Conservation (phyloP, 2,329 filamentous ascomycete species). For the Xylariaceae sp. region DNA sequence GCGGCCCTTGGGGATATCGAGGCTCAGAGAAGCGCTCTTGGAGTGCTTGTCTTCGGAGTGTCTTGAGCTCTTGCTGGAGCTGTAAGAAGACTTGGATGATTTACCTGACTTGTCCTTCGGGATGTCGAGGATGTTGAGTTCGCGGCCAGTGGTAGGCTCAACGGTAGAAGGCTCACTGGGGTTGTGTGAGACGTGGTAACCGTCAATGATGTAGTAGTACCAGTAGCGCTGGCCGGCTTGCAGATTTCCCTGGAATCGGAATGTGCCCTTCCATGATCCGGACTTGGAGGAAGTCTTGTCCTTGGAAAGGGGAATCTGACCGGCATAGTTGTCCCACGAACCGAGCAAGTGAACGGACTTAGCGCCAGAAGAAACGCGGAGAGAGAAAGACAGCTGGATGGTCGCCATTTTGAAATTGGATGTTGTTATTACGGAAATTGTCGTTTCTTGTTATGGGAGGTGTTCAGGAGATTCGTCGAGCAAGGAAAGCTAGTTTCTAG, state of each 20-base stretch:
- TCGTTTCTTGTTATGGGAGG: conserved; percentile 33
- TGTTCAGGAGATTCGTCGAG: conserved; percentile 43
- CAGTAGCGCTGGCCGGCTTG: conserved; percentile 91
- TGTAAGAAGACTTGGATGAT: conserved; percentile 41
- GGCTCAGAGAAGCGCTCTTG: conserved; percentile 45
- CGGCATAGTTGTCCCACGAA: conserved; percentile 96
- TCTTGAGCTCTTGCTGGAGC: conserved; percentile 39
- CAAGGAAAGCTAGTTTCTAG: conserved; percentile 52
- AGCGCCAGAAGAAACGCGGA: conserved; percentile 92
- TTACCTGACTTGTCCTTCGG: conserved; percentile 48
- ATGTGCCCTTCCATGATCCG: conserved; percentile 91
- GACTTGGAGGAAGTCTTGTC: conserved; percentile 77
- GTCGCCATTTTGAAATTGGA: conserved; percentile 66
- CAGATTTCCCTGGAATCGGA: conserved; percentile 89
- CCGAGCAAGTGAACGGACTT: conserved; percentile 97
- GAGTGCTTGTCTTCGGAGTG: conserved; percentile 41
- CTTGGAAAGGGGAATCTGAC: conserved; percentile 90
- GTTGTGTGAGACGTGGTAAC: conserved; percentile 96
- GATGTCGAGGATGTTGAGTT: conserved; percentile 95
- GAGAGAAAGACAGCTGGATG: conserved; percentile 90
- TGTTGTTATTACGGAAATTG: conserved; percentile 36
- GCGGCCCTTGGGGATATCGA: conserved; percentile 80
- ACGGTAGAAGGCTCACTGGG: conserved; percentile 81
- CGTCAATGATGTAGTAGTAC: conserved; percentile 99
- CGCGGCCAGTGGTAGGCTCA: conserved; percentile 94